Base-by-base conservation (phyloP, 768 basidiomycete genomes). In the Tremella yokohamensis region DNA sequence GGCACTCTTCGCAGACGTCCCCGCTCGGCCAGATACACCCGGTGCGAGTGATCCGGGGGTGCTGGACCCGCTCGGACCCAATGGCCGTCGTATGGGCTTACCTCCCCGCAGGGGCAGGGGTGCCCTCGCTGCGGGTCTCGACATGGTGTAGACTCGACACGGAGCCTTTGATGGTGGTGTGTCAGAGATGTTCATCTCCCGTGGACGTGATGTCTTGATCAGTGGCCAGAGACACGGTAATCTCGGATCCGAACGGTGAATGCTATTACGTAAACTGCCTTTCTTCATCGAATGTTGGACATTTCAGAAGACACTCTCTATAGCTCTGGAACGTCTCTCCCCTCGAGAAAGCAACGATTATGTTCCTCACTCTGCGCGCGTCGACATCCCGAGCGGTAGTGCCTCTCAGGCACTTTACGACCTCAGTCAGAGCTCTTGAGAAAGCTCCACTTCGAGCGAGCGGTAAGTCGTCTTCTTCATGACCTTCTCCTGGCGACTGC, bases 1-100 rank as follows among this genome's bases (percentile, higher is more conserved):
- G 12, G 61, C 49, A 8, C 52, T 59, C 44, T 62, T 67, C 0
- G 70, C 64, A 29, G 60, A 58, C 7, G 66, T 65, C 9, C 68
- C 70, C 1, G 56, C 60, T 29, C 70, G 34, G 9, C 51, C 52
- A 19, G 56, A 50, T 1, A 52, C 19, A n/a, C 24, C 51, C 4
- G 56, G 51, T 49, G 48, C 58, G 8, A 15, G 53, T 9, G 39
- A 40, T 4, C 29, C 29, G 29, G 29, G 29, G 4, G 29, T 34
- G 25, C 29, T 34, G 29, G 29, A 34, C 11, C 29, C 29, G 29
- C 29, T 34, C 6, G 29, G 29, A 11, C 29, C 29, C 6, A 34
- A 4, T 26, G 40, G 40, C 40, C 52, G 29, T 19, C 29, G 52
- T 11, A 34, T 53, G 8, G 52, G 29, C 18, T 45, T 45, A 8